Evolutionary conservation across 108 stramenopile genomes (phyloP), one percentile per base, ranked within the genome.

Genomic region (Pseudonitzschia multiseries): DNA sequence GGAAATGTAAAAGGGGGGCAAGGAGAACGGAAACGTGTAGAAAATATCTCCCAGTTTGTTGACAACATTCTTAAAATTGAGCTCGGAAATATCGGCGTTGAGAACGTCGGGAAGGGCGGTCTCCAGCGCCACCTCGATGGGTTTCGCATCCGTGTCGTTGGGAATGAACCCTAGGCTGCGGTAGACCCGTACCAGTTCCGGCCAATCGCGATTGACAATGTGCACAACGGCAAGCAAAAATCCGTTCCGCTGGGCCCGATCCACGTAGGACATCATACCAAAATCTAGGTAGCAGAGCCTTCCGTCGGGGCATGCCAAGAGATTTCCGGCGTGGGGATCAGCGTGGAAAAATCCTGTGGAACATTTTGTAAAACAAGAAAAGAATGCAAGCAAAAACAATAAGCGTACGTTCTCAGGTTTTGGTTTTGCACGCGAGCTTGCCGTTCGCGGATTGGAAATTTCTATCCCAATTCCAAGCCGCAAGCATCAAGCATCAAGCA

Each of bases 1-100:
- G 59, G 96, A 89, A 70, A 97, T 97, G 84, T 98, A 98, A 74
- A 97, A 98, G 21, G 97, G 97, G 57, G 97, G 97, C 24, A 98
- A 75, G 1, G 88, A 89, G 79, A 98, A 98, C 43, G 97, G 97
- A 83, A 90, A 98, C 0, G 86, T 96, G 83, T 98, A 98, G 88
- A 98, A 93, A 71, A 98, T 96, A 65, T 98, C 97, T 17, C 97
- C 97, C 18, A 31, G 87, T 69, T 96, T 91, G 69, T 89, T 90
- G 66, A 97, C 84, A 21, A 98, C 94, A 82, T 97, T 97, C 82
- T 96, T 97, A 80, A 98, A 95, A 79, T 98, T 98, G 57, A 98
- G 79, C 74, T 98, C 97, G 31, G 82, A 84, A 26, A 98, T 95
- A 50, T 95, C 88, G 9, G 96, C 81, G 70, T 94, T 94, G 65